These are phyloP conservation scores for Odontarrhena argentea DNA, from an alignment of 345 rosid species.

Conservation along the genomic window DNA sequence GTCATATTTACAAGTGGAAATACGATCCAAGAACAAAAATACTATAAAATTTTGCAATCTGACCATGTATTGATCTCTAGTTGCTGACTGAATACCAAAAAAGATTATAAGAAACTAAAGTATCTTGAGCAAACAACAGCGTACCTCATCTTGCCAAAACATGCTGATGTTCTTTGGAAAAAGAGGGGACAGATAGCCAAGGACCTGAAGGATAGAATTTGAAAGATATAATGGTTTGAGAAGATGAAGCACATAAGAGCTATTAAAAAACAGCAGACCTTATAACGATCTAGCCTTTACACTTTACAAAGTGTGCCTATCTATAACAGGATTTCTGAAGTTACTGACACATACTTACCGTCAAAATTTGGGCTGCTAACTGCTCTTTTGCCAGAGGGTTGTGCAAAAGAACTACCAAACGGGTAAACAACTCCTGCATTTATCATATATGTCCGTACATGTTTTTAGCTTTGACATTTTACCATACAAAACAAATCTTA, in stretches of 20 bases:
- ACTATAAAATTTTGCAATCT: constrained; percentile 9
- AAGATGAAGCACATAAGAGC: constrained; percentile 20
- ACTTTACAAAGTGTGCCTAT: constrained; percentile 5
- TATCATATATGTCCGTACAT: constrained; percentile 24
- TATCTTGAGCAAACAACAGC: constrained; percentile 37
- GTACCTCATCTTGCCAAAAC: constrained; percentile 99
- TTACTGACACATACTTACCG: constrained; percentile 52
- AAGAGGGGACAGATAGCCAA: constrained; percentile 85
- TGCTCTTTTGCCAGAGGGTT: constrained; percentile 91
- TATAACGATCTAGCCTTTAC: constrained; percentile 20
- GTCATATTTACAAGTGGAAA: constrained; percentile 4
- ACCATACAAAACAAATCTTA: constrained; percentile 27
- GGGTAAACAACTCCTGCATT: constrained; percentile 88
- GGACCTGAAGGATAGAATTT: constrained; percentile 62
- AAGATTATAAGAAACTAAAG: background rate
- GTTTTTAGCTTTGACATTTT: constrained; percentile 15
- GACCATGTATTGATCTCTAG: constrained; percentile 6
- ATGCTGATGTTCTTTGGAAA: constrained; percentile 82
- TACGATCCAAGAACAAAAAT: constrained; percentile 11
- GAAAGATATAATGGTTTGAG: constrained; percentile 19
- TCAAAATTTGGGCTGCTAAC: constrained; percentile 82
- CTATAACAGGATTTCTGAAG: constrained; percentile 21
- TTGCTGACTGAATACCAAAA: background rate
- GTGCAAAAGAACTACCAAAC: constrained; percentile 92
- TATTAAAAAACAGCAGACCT: constrained; percentile 5